phyloP scores from a whole-genome alignment of 768 basidiomycete species.

The Hemileccinum rubropunctum region DNA sequence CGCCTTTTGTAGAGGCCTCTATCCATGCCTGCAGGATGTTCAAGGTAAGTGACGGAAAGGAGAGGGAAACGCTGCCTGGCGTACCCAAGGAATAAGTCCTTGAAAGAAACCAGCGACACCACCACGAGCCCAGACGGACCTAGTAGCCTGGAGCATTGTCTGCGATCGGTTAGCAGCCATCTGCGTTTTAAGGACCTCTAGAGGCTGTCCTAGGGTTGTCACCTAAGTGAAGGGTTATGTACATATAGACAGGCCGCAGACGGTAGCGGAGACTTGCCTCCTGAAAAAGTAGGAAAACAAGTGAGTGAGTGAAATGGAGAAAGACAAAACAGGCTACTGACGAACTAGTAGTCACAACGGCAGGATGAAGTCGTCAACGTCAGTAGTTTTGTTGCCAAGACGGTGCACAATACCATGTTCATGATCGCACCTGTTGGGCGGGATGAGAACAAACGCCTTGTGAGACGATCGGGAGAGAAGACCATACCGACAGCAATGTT shows the following conservation, averaged over 20 bases:
- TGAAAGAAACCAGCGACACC: conserved; percentile 92
- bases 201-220: conserved; percentile 95
- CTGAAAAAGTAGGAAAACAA: conserved; percentile 36
- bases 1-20: conserved; percentile 98
- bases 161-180: conserved; percentile 98
- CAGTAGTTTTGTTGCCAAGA: conserved; percentile 24
- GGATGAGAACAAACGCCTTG: conserved; percentile 16
- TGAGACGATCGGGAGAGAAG: conserved; percentile 7
- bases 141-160: conserved; percentile 81
- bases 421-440: conserved; percentile 77
- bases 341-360: conserved; percentile 39
- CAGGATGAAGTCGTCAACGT: conserved; percentile 6
- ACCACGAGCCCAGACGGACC: conserved; percentile 89
- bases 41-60: background rate
- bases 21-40: conserved; percentile 81
- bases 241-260: background rate
- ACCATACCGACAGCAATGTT: conserved; percentile 90
- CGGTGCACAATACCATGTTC: conserved; percentile 80
- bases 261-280: conserved; percentile 56
- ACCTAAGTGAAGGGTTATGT: conserved; percentile 52
- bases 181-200: conserved; percentile 98
- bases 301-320: conserved; percentile 9
- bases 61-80: conserved; percentile 22
- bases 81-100: conserved; percentile 97
- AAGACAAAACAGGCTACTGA: conserved; percentile 23